Evolutionary conservation across 371 early-diverging fungal species (phyloP), one percentile per base, ranked within the genome.

Genomic region (Blakeslea trispora): DNA sequence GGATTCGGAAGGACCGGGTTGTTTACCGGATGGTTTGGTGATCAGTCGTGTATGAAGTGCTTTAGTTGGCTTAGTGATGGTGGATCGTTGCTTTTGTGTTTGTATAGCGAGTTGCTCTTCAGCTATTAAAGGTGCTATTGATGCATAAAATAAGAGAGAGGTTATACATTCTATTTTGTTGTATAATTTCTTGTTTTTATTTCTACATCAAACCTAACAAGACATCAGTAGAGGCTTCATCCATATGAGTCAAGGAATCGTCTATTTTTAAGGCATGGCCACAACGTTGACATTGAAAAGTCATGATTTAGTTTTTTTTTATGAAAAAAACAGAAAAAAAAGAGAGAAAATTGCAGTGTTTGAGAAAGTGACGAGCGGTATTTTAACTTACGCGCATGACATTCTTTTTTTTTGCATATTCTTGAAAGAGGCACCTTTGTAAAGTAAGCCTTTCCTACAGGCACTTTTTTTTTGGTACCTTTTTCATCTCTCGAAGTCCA

Each of bases 191-290:
- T n/a, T n/a, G n/a, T n/a, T n/a, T n/a, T n/a, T n/a, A n/a, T n/a
- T n/a, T n/a, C n/a, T n/a, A n/a, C n/a, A n/a, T n/a, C n/a, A n/a
- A n/a, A 70, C 71, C 66, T 17, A 63, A 59, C 11, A 70, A 43
- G 58, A 70, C 61, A 57, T 83, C 85, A 3, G 75, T 69, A 4
- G 81, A 66, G 14, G 82, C 68, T 21, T 73, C 68, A 47, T 80
- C 80, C 41, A 85, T 55, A 63, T 84, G 81, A 23, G 62, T 58
- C 19, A 86, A 45, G 6, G 87, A 82, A 51, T 86, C 85, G 43
- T 85, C 87, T 39, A 85, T 72, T 19, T 69, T 63, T 19, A 87
- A 50, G 6, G 75, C 74, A 41, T 84, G 85, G 41, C 75, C 75
- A 68, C 87, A 87, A 53, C 81, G 69, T 59, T 81, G 78, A 54